A percentile compares a stretch with the other conserved stretches of the same genome.
Evolutionary conservation across 306 rosid species (phyloP).

Genomic region (Canavalia ensiformis): DNA sequence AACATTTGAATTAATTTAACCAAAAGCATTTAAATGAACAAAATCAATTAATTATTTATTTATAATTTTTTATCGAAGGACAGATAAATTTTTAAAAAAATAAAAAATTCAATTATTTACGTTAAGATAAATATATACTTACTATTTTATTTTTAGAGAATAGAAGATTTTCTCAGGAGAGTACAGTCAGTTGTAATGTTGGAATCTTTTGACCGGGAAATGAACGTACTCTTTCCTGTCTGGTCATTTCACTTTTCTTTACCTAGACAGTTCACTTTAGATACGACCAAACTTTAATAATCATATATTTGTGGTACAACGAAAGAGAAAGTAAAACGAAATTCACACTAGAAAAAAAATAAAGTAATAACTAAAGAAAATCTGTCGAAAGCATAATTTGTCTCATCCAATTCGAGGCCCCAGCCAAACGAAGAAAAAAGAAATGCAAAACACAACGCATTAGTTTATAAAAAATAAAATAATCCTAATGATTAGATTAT

Average conservation of each 20-base stretch:
- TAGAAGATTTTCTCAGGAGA: too few relatives aligned
- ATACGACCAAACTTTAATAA: not conserved
- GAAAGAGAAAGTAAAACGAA: not conserved
- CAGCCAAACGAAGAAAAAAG: not conserved
- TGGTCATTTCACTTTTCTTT: not conserved
- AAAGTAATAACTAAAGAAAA: not conserved
- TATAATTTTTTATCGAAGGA: too few relatives aligned
- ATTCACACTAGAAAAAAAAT: not conserved
- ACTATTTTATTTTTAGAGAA: too few relatives aligned
- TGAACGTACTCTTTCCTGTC: not conserved
- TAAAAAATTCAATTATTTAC: too few relatives aligned
- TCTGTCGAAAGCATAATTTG: not conserved
- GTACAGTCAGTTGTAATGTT: not conserved
- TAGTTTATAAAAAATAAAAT: too few relatives aligned
- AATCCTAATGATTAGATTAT: too few relatives aligned
- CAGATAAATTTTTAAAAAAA: too few relatives aligned
- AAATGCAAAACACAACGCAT: not conserved
- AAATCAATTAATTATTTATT: too few relatives aligned
- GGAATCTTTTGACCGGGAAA: constrained; percentile 27
- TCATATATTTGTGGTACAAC: not conserved
- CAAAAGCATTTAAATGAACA: too few relatives aligned
- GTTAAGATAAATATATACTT: too few relatives aligned
- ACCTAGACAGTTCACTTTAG: not conserved
- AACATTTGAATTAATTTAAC: too few relatives aligned
- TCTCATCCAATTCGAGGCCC: not conserved